Base-by-base conservation (phyloP, 148 eudicot genomes). In the Nyssa sinensis region DNA sequence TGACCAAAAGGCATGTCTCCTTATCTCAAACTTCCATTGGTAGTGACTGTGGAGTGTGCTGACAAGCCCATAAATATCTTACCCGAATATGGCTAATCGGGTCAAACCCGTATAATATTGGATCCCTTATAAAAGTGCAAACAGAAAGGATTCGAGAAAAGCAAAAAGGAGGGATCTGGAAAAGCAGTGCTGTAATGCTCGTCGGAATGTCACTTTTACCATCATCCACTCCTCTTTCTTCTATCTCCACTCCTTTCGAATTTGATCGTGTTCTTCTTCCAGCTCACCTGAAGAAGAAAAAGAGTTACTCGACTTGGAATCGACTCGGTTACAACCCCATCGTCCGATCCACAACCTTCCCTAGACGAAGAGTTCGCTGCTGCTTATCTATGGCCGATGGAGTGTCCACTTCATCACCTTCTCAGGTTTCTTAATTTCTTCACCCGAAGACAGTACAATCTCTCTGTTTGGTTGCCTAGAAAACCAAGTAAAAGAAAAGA, bases 301-400 rank as follows among this genome's bases (percentile, higher is more conserved):
- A 31, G 23, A 39, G 39, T 37, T 58, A 6, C 44, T 31, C 27
- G 53, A 37, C 44, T 63, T 73, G 27, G 49, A 32, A 34, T 47
- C 64, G 31, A 62, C 65, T 76, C 71, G 66, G 70, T 64, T 28
- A 17, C 83, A 57, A 31, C 57, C 51, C 63, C 70, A 39, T 58
- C 32, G n/a, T 39, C 13, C 53, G 28, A 31, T 8, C 44, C 47
- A n/a, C 37, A 24, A 33, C 44, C 72, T 23, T 29, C 61, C 64
- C 1, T 3, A 69, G 72, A 53, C 69, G 62, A 27, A 7, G 59
- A 29, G 44, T 14, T 61, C 31, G 57, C 74, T 79, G 82, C 73
- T 79, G 62, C 71, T 60, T 66, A 21, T 35, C 83, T 9, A 79
- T 77, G 78, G 73, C 80, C 16, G 34, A 64, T 69, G 75, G 63